phyloP scores from a whole-genome alignment of 768 basidiomycete species.

The Mycena albidolilacea region DNA sequence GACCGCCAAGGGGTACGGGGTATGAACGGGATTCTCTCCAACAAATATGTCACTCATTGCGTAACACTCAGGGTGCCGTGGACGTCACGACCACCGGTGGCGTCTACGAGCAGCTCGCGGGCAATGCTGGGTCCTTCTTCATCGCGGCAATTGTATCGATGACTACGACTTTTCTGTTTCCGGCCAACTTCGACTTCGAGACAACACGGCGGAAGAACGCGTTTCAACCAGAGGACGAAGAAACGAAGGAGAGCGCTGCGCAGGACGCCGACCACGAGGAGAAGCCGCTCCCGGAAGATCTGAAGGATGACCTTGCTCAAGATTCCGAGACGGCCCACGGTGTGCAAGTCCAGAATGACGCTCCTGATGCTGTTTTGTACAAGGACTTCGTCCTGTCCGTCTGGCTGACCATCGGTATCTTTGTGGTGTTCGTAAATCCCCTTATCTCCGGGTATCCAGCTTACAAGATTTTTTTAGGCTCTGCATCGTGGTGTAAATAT shows the following conservation, averaged over 20 bases:
- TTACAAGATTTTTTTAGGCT: neutral
- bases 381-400: constrained; percentile 34
- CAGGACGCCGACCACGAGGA: neutral
- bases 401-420: constrained; percentile 31
- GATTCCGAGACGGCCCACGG: neutral
- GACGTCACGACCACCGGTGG: constrained; percentile 30
- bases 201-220: constrained; percentile 25
- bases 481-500: constrained; percentile 12
- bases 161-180: constrained; percentile 12
- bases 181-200: constrained; percentile 31
- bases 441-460: no score
- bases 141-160: constrained; percentile 31
- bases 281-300: neutral
- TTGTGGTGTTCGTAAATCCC: constrained; percentile 12
- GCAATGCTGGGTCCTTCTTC: constrained; percentile 35
- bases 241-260: neutral
- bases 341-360: constrained; percentile 23
- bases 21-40: neutral
- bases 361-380: constrained; percentile 12
- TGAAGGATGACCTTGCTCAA: no score
- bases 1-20: constrained; percentile 32
- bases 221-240: constrained; percentile 20
- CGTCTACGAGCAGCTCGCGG: constrained; percentile 35
- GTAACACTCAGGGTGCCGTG: constrained; percentile 13
- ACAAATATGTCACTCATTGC: neutral